phyloP scores from a whole-genome alignment of 345 rosid genomes.

The Psidium friedrichsthalianum region DNA sequence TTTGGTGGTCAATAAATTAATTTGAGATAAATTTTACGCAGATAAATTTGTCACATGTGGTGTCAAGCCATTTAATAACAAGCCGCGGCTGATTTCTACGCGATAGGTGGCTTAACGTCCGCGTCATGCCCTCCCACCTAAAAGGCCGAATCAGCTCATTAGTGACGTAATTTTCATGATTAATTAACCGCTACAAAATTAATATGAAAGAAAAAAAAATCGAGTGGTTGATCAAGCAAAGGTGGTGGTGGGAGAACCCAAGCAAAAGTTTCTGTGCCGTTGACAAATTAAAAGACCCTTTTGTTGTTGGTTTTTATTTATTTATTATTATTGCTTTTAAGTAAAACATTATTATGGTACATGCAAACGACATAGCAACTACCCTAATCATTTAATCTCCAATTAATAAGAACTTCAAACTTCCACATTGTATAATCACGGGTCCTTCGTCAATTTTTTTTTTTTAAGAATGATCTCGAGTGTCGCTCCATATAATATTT shows the following conservation, averaged over 20 bases:
- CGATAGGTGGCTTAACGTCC: not conserved
- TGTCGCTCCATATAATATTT: too few species aligned
- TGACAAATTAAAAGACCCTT: not conserved
- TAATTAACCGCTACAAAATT: not conserved
- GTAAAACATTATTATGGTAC: not conserved
- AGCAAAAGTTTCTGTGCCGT: not conserved
- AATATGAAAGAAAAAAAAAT: not conserved
- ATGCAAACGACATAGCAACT: not conserved
- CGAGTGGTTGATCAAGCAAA: not conserved
- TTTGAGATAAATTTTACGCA: too few species aligned
- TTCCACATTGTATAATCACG: not conserved
- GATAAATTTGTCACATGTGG: too few species aligned
- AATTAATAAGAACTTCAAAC: not conserved
- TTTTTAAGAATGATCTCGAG: too few species aligned
- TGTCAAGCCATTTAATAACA: not conserved
- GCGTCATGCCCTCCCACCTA: not conserved
- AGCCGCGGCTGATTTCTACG: not conserved
- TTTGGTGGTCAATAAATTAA: too few species aligned
- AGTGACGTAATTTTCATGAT: not conserved
- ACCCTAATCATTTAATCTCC: not conserved
- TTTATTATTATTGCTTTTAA: not conserved
- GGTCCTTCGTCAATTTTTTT: not conserved
- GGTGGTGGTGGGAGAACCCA: not conserved
- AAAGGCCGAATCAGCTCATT: not conserved
- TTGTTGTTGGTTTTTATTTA: not conserved